These are phyloP conservation scores for Zelonia costaricensis DNA, from an alignment of 208 protist genomes.

Conservation along the genomic window DNA sequence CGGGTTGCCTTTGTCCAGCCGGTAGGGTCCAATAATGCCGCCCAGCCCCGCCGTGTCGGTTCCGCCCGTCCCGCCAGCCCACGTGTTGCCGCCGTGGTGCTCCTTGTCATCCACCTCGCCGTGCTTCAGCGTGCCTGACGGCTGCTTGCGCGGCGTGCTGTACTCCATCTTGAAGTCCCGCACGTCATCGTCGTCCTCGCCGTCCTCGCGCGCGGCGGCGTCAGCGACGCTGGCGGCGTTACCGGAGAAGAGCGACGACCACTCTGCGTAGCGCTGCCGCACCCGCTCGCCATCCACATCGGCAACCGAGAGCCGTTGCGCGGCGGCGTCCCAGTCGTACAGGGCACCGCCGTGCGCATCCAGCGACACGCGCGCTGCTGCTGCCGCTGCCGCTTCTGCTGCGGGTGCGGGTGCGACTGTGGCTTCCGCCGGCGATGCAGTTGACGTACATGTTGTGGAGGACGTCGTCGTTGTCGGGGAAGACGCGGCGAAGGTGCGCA, in stretches of 20 bases:
- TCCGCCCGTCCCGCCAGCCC: conserved; percentile 89
- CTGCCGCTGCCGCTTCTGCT: too few relatives aligned
- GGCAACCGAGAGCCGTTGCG: conserved; percentile 40
- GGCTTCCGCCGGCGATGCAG: background rate
- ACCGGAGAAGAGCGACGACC: conserved; percentile 55
- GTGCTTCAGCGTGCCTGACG: conserved; percentile 84
- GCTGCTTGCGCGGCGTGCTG: conserved; percentile 68
- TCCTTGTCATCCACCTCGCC: conserved; percentile 89
- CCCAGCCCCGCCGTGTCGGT: conserved; percentile 87
- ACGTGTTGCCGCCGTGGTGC: conserved; percentile 93
- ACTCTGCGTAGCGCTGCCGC: conserved; percentile 59
- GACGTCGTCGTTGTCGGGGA: background rate
- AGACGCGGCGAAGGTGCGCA: conserved; percentile 9
- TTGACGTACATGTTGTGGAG: background rate
- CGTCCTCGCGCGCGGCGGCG: conserved; percentile 23
- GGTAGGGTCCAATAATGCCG: conserved; percentile 88
- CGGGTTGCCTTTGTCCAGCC: conserved; percentile 84
- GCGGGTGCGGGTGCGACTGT: too few relatives aligned
- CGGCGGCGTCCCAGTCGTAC: conserved; percentile 30
- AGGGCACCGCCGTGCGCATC: conserved; percentile 23
- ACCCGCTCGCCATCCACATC: conserved; percentile 60
- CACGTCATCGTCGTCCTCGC: conserved; percentile 24
- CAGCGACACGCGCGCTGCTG: conserved; percentile 6
- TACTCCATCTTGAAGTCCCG: conserved; percentile 67
- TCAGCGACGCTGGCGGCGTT: conserved; percentile 41